Evolutionary conservation across 805 yeast genomes (phyloP).

Genomic region (Scheffersomyces lignosus): DNA sequence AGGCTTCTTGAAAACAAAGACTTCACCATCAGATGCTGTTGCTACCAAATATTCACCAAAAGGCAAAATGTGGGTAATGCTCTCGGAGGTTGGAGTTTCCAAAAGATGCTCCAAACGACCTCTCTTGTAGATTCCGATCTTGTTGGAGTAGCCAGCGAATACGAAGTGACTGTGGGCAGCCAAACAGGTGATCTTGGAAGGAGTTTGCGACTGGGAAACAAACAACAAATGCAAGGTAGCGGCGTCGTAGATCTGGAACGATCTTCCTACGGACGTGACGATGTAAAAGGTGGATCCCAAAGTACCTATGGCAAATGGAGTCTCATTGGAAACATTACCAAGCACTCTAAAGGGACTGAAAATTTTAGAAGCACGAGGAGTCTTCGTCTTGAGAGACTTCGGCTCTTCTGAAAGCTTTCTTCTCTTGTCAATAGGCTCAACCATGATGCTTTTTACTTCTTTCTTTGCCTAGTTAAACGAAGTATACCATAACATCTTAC

Average conservation of each 20-base stretch:
- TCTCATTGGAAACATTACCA: conserved; percentile 85
- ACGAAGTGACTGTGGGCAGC: conserved; percentile 83
- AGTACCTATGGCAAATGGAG: conserved; percentile 86
- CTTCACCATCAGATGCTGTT: conserved; percentile 37
- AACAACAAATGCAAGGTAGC: conserved; percentile 80
- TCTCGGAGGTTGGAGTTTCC: conserved; percentile 30
- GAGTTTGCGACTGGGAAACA: conserved; percentile 79
- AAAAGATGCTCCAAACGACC: conserved; percentile 61
- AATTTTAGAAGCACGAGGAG: conserved; percentile 38
- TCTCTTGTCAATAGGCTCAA: conserved; percentile 32
- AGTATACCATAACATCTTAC: too few relatives aligned
- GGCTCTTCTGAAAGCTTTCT: conserved; percentile 20
- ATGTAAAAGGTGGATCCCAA: conserved; percentile 85
- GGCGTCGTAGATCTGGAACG: conserved; percentile 93
- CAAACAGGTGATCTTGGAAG: conserved; percentile 65
- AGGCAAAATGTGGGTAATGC: conserved; percentile 50
- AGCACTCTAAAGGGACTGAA: conserved; percentile 84
- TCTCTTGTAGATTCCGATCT: conserved; percentile 77
- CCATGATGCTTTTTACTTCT: conserved; percentile 11
- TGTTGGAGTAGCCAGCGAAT: conserved; percentile 70
- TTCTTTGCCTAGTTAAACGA: too few relatives aligned
- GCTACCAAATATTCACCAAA: conserved; percentile 82
- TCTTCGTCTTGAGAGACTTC: background rate
- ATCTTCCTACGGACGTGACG: conserved; percentile 84
- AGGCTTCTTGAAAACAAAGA: conserved; percentile 57